These are phyloP conservation scores for Macrocybe gigantea DNA, from an alignment of 768 basidiomycete species.

Conservation along the genomic window DNA sequence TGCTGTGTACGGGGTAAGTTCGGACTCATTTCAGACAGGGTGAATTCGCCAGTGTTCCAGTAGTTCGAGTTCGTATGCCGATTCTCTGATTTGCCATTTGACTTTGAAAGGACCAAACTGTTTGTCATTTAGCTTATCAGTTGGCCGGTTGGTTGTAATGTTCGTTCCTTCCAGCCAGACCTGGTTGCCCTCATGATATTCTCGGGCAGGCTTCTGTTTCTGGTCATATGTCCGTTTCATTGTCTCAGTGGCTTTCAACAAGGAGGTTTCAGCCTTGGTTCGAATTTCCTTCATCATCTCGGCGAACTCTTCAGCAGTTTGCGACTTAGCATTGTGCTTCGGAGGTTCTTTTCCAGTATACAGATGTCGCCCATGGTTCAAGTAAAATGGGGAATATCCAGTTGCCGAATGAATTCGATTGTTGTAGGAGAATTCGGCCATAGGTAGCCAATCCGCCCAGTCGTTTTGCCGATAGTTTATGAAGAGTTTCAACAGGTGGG, in stretches of 20 bases:
- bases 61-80: conserved; percentile 12
- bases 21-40: not conserved
- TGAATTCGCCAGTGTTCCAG: not conserved
- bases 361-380: conserved; percentile 19
- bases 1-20: not conserved
- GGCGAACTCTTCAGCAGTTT: conserved; percentile 6
- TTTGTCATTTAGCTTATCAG: conserved; percentile 13
- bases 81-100: conserved; percentile 3
- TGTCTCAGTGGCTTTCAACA: conserved; percentile 9
- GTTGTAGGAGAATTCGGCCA: conserved; percentile 25
- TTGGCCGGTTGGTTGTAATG: conserved; percentile 8
- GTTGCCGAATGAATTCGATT: conserved; percentile 16
- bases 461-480: conserved; percentile 17
- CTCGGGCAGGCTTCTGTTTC: not conserved
- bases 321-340: conserved; percentile 5
- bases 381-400: conserved; percentile 18
- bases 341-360: conserved; percentile 9
- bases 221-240: conserved; percentile 11
- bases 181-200: conserved; percentile 9
- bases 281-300: conserved; percentile 13
- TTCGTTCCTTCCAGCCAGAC: conserved; percentile 12
- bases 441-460: conserved; percentile 20
- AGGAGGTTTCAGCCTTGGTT: not conserved
- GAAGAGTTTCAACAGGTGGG: conserved; percentile 15
- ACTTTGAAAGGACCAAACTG: conserved; percentile 14